These are phyloP conservation scores for Filosporella fistucella DNA, from an alignment of 495 filamentous ascomycete species.

Conservation along the genomic window DNA sequence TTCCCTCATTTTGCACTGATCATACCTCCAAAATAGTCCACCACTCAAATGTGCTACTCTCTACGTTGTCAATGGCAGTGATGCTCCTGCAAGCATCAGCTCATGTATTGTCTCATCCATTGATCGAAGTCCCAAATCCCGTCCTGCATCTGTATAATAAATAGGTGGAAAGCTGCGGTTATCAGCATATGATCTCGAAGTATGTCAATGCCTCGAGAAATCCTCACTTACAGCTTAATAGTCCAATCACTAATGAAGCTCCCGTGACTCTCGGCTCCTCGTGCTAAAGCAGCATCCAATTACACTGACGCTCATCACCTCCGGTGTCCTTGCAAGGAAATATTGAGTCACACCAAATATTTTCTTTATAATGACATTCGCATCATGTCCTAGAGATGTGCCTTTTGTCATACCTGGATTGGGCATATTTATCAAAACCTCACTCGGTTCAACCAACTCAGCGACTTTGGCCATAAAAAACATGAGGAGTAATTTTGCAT, in stretches of 20 bases:
- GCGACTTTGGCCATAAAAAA: slow-evolving; percentile 35
- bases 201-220: background rate
- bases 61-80: too few relatives aligned
- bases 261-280: slow-evolving; percentile 39
- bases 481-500: slow-evolving; percentile 34
- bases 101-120: slow-evolving; percentile 41
- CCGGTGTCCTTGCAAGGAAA: slow-evolving; percentile 6
- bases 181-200: background rate
- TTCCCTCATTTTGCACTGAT: too few relatives aligned
- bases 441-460: slow-evolving; percentile 31
- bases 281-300: slow-evolving; percentile 32
- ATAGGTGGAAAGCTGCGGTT: background rate
- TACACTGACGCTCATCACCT: slow-evolving; percentile 30
- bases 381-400: slow-evolving; percentile 32
- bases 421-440: slow-evolving; percentile 40
- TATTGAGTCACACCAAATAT: slow-evolving; percentile 14
- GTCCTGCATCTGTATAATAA: slow-evolving; percentile 31
- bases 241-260: slow-evolving; percentile 35
- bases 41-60: too few relatives aligned
- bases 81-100: slow-evolving; percentile 27
- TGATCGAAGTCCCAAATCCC: slow-evolving; percentile 27
- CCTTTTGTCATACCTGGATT: slow-evolving; percentile 39
- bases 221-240: slow-evolving; percentile 32
- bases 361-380: slow-evolving; percentile 9
- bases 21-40: too few relatives aligned